These are phyloP conservation scores for Eremochloa ophiuroides DNA, from an alignment of 176 grass and related monocot species.

Conservation along the genomic window DNA sequence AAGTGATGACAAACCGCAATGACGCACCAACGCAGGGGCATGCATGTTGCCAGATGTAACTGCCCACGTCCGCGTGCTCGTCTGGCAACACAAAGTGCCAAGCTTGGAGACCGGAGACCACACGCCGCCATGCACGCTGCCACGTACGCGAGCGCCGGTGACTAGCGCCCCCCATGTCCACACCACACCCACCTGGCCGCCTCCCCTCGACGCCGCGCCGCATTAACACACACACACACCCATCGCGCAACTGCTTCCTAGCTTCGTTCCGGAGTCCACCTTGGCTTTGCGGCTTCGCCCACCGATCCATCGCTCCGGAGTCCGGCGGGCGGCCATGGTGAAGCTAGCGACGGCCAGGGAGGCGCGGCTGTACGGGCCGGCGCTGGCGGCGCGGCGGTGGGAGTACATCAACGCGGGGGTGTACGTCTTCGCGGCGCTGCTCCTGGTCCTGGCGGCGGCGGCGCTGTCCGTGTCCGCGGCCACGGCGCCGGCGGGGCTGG, in stretches of 20 bases:
- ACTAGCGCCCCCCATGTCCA: background rate
- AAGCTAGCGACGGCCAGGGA: conserved; percentile 84
- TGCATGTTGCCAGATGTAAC: conserved; percentile 13
- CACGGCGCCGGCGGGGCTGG: conserved; percentile 24
- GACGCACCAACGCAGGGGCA: background rate
- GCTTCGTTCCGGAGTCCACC: background rate
- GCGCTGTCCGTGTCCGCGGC: conserved; percentile 5
- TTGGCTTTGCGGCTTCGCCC: background rate
- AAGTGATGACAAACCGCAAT: background rate
- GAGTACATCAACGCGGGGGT: conserved; percentile 76
- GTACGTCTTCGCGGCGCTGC: conserved; percentile 55
- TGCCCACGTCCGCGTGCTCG: background rate
- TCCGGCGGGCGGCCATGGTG: conserved; percentile 38
- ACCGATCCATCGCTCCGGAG: background rate
- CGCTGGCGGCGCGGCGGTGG: conserved; percentile 44
- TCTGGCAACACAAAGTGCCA: background rate
- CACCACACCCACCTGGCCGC: background rate
- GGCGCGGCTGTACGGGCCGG: conserved; percentile 59
- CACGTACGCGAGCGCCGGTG: conserved; percentile 31
- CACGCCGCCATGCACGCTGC: conserved; percentile 47
- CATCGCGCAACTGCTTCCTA: background rate
- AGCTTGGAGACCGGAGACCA: background rate
- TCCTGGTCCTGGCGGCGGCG: conserved; percentile 35
- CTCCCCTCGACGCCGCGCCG: background rate
- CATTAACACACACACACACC: background rate